Percentiles rank a stretch among this genome's conserved stretches.
Evolutionary conservation across 208 protist genomes (phyloP).

Genomic region (Tritrichomonas foetus): DNA sequence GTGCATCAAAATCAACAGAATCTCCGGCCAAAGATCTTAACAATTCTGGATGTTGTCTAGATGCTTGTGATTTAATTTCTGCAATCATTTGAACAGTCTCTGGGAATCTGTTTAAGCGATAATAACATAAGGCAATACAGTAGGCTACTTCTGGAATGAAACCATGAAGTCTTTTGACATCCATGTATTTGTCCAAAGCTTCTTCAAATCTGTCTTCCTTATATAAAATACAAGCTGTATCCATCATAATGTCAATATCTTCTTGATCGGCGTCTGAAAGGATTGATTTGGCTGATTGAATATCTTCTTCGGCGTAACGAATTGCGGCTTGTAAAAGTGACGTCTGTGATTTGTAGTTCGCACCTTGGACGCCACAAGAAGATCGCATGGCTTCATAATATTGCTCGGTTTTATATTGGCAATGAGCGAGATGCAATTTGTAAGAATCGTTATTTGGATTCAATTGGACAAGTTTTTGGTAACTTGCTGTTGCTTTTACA

Average conservation of each 20-base stretch:
- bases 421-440: conserved; percentile 83
- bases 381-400: conserved; percentile 59
- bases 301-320: too few species aligned
- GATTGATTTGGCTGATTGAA: too few species aligned
- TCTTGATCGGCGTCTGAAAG: not conserved
- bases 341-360: not conserved
- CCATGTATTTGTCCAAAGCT: not conserved
- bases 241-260: conserved; percentile 8
- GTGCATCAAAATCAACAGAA: not conserved
- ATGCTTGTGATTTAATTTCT: not conserved
- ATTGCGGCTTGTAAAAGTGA: not conserved
- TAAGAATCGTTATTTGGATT: conserved; percentile 84
- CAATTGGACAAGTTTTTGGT: conserved; percentile 52
- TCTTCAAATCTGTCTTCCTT: conserved; percentile 37
- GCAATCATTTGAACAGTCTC: not conserved
- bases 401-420: conserved; percentile 80
- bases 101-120: not conserved
- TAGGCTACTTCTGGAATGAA: conserved; percentile 2
- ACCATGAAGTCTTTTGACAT: not conserved
- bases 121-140: conserved; percentile 14
- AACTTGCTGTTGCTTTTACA: not conserved
- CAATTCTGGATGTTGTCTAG: not conserved
- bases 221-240: not conserved
- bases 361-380: not conserved
- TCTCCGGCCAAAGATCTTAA: not conserved